These are phyloP conservation scores for Ramularia collo-cygni DNA, from an alignment of 2,329 filamentous ascomycete genomes.

Conservation along the genomic window DNA sequence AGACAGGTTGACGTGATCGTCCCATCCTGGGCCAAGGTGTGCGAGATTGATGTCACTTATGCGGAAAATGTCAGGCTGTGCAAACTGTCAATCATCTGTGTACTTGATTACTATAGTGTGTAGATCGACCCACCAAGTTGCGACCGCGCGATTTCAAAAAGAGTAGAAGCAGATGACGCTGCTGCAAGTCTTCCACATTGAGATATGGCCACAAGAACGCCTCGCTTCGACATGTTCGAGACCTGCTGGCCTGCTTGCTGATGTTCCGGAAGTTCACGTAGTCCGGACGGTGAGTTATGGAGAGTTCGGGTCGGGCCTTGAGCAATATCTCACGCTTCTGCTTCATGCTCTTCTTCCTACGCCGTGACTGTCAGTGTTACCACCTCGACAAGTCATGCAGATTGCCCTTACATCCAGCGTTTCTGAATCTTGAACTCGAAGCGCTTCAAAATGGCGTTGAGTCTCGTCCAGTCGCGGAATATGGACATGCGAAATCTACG, in stretches of 20 bases:
- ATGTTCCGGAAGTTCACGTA: slow-evolving; percentile 32
- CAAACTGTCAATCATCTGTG: no score
- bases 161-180: slow-evolving; percentile 40
- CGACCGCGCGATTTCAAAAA: slow-evolving; percentile 49
- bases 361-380: slow-evolving; percentile 1
- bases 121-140: slow-evolving; percentile 20
- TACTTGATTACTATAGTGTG: no score
- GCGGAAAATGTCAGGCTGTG: slow-evolving; percentile 41
- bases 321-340: slow-evolving; percentile 44
- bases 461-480: slow-evolving; percentile 29
- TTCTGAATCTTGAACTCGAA: slow-evolving; percentile 48
- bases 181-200: slow-evolving; percentile 50
- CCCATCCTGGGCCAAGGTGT: slow-evolving; percentile 26
- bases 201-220: slow-evolving; percentile 48
- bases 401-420: slow-evolving; percentile 38
- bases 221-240: slow-evolving; percentile 21
- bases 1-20: slow-evolving; percentile 6
- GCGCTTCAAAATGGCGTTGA: slow-evolving; percentile 42
- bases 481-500: slow-evolving; percentile 25
- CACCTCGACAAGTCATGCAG: not conserved
- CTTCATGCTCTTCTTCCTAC: slow-evolving; percentile 42
- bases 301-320: slow-evolving; percentile 46
- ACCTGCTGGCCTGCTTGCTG: slow-evolving; percentile 15
- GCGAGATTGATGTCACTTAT: slow-evolving; percentile 37
- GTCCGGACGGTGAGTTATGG: slow-evolving; percentile 46